A percentile compares a stretch with the other conserved stretches of the same genome.
phyloP scores from a whole-genome alignment of 2,329 filamentous ascomycete species.

The Arthrobotrys musiformis region DNA sequence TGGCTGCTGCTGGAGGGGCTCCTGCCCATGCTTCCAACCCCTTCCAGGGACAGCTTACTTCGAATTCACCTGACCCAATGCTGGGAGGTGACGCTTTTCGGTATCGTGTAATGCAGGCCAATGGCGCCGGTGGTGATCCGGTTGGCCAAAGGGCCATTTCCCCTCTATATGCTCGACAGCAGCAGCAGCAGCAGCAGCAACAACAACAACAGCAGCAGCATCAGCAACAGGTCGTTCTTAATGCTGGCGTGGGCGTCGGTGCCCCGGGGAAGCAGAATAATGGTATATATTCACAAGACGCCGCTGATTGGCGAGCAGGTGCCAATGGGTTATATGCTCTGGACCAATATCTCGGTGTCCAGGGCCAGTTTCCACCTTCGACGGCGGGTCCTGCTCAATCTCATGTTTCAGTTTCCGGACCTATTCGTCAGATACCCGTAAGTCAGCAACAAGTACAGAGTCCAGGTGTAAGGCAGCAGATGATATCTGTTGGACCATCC shows the following conservation, averaged over 20 bases:
- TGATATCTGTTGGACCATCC: conserved; percentile 50
- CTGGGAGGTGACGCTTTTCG: conserved; percentile 47
- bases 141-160: conserved; percentile 46
- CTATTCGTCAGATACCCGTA: conserved; percentile 12
- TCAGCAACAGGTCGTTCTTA: conserved; percentile 31
- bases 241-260: conserved; percentile 4
- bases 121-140: conserved; percentile 20
- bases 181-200: conserved; percentile 9
- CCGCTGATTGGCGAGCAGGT: conserved; percentile 34
- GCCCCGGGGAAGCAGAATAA: conserved; percentile 32
- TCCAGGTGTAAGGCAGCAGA: conserved; percentile 34
- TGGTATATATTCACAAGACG: conserved; percentile 37
- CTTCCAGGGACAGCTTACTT: conserved; percentile 53
- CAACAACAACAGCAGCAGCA: not conserved
- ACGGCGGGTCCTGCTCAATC: conserved; percentile 6
- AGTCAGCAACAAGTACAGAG: conserved; percentile 23
- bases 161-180: conserved; percentile 32
- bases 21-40: conserved; percentile 35
- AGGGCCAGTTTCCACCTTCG: conserved; percentile 29
- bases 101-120: conserved; percentile 38
- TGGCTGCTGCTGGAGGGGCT: conserved; percentile 15
- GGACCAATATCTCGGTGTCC: conserved; percentile 48
- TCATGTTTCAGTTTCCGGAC: conserved; percentile 20
- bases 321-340: conserved; percentile 46
- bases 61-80: conserved; percentile 54